Percentiles rank a stretch among this genome's conserved stretches.
These are phyloP conservation scores for Hortaea sp. DNA, from an alignment of 2,329 filamentous ascomycete genomes.

Conservation along the genomic window DNA sequence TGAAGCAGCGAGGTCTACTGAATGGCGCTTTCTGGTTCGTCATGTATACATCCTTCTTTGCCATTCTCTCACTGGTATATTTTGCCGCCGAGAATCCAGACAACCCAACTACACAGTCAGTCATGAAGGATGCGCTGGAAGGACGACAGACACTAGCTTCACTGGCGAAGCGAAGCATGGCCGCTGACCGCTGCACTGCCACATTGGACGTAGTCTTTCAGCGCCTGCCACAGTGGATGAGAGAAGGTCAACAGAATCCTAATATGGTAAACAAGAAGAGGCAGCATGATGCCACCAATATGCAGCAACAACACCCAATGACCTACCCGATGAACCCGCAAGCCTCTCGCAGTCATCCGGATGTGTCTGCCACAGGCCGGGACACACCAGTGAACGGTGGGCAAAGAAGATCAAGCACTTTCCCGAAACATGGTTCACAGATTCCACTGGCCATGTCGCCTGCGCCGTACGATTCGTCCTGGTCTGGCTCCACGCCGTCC, in stretches of 20 bases:
- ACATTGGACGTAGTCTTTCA: slow-evolving; percentile 76
- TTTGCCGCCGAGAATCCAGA: slow-evolving; percentile 73
- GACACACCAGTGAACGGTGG: slow-evolving; percentile 5
- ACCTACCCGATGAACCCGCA: neutral
- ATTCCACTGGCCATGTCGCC: slow-evolving; percentile 1
- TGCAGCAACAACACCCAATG: slow-evolving; percentile 1
- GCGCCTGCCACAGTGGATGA: slow-evolving; percentile 54
- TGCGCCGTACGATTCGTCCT: slow-evolving; percentile 6
- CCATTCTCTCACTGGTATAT: slow-evolving; percentile 68
- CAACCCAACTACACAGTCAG: slow-evolving; percentile 63
- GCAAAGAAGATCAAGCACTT: slow-evolving; percentile 18
- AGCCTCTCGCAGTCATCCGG: slow-evolving; percentile 19
- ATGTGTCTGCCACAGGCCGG: slow-evolving; percentile 11
- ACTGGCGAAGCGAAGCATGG: slow-evolving; percentile 73
- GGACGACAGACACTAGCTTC: slow-evolving; percentile 74
- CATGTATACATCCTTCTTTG: slow-evolving; percentile 74
- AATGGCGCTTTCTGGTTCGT: slow-evolving; percentile 81
- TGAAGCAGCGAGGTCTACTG: slow-evolving; percentile 63
- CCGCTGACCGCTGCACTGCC: slow-evolving; percentile 73
- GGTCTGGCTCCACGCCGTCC: slow-evolving; percentile 16
- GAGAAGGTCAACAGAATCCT: slow-evolving; percentile 36
- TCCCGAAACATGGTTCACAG: slow-evolving; percentile 11
- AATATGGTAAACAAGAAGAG: slow-evolving; percentile 34
- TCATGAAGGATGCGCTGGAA: slow-evolving; percentile 73
- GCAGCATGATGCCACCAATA: slow-evolving; percentile 23